These are phyloP conservation scores for Chaetomium sp. DNA, from an alignment of 2,329 filamentous ascomycete species.

Conservation along the genomic window DNA sequence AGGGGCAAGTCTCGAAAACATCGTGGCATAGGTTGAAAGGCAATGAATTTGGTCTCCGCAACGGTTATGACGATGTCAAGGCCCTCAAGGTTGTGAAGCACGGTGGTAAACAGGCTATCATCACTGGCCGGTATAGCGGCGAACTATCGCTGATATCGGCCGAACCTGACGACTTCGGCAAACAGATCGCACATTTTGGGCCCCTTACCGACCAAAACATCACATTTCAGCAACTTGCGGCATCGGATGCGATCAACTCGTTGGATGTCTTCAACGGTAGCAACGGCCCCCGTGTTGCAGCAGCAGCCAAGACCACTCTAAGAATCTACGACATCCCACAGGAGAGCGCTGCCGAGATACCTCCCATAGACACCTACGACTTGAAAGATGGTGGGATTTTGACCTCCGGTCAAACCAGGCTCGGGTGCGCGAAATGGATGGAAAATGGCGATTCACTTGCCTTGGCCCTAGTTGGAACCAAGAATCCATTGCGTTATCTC, in stretches of 20 bases:
- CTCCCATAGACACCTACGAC: conserved; percentile 21
- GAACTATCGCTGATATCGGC: conserved; percentile 40
- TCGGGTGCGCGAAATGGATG: conserved; percentile 39
- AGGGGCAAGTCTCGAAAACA: conserved; percentile 6
- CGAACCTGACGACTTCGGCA: conserved; percentile 29
- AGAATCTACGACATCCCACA: conserved; percentile 30
- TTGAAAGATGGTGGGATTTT: conserved; percentile 13
- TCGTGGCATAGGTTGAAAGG: conserved; percentile 37
- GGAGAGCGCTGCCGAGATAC: conserved; percentile 7
- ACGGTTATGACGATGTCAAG: conserved; percentile 45
- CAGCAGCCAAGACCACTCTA: conserved; percentile 31
- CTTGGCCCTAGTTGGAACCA: conserved; percentile 38
- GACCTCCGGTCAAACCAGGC: conserved; percentile 14
- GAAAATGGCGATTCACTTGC: conserved; percentile 39
- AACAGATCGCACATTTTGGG: conserved; percentile 25
- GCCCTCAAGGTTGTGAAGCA: conserved; percentile 39
- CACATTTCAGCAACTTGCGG: background rate
- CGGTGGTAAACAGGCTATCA: conserved; percentile 28
- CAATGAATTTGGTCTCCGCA: conserved; percentile 31
- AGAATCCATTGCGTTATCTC: conserved; percentile 41
- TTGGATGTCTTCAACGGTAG: conserved; percentile 28
- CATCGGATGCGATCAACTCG: conserved; percentile 30
- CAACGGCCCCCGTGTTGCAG: conserved; percentile 26
- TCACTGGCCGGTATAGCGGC: conserved; percentile 46
- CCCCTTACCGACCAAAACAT: conserved; percentile 14